Evolutionary conservation across 192 early-diverging fungal genomes (phyloP).

Genomic region (Chytriomyces sp.): DNA sequence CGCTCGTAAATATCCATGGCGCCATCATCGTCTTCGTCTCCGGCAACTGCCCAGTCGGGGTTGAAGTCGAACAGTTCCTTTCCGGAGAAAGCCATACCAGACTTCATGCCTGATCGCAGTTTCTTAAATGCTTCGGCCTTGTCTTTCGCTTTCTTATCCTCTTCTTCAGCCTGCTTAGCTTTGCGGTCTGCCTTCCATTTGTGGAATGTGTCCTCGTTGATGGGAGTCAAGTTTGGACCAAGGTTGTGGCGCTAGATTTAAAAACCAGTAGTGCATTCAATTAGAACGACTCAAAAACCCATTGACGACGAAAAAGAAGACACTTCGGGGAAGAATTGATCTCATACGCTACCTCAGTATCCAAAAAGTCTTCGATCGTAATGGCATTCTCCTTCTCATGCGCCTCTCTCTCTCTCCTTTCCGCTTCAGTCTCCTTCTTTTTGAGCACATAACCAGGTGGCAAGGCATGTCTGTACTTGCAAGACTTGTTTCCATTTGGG

Average conservation of each 20-base stretch:
- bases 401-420: conserved; percentile 70
- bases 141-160: conserved; percentile 64
- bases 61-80: conserved; percentile 98
- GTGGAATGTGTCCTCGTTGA: conserved; percentile 88
- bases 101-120: conserved; percentile 85
- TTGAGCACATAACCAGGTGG: conserved; percentile 96
- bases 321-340: background rate
- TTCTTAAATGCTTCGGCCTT: conserved; percentile 74
- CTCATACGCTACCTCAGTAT: conserved; percentile 74
- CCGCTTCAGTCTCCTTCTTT: conserved; percentile 79
- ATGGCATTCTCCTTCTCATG: conserved; percentile 81
- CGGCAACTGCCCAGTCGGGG: conserved; percentile 77
- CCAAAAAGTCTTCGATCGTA: conserved; percentile 96
- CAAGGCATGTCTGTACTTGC: conserved; percentile 96
- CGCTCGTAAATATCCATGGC: conserved; percentile 83
- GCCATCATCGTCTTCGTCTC: conserved; percentile 76
- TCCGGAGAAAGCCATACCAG: conserved; percentile 88
- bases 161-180: conserved; percentile 71
- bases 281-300: background rate
- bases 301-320: conserved; percentile 2
- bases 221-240: conserved; percentile 90
- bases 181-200: conserved; percentile 92
- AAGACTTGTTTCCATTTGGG: conserved; percentile 88
- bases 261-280: background rate
- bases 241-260: conserved; percentile 83